Evolutionary conservation across 2,329 filamentous ascomycete genomes (phyloP), one percentile per base, ranked within the genome.

Genomic region (Colletotrichum spaethianum): DNA sequence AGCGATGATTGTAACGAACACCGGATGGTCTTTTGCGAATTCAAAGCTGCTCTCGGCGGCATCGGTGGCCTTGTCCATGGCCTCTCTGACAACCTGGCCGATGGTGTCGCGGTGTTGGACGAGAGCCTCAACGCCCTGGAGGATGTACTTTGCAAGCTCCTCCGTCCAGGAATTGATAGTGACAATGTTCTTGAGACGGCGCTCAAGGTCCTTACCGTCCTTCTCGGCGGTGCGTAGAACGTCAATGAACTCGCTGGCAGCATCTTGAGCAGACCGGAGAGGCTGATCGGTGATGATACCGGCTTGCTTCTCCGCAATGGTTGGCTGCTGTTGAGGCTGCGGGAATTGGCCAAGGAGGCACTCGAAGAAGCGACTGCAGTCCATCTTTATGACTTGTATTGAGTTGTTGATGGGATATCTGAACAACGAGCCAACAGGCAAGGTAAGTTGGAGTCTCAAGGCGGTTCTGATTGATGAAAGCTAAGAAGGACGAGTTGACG

Each of bases 111-210:
- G 55, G 18, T 71, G 18, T 8, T 38, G 61, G 20, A 73, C 61
- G 26, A 74, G 63, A 28, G 26, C 23, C 18, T 71, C 67, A 20
- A 73, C 46, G 9, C 63, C 63, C 20, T 11, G 5, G 6, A 74
- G 73, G 16, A 74, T 67, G 20, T 44, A n/a, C 14, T 71, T 63
- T 16, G 73, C 73, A 0, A 73, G 26, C 23, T 36, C 53, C 50
- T 74, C 73, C 5, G 67, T 68, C 71, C 73, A 73, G 31, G 67
- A 70, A 40, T 16, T 59, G 44, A 23, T 23, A 3, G 63, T 48
- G 16, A 74, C 56, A 20, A 67, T 42, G 36, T 52, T 61, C 9
- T 20, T 46, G 14, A 74, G 63, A 2, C 68, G 52, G 42, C 53
- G 55, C 36, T 62, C n/a, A 1, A 73, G 67, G 4, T 62, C 31